Base-by-base conservation (phyloP, 768 basidiomycete genomes). In the Boletus sp. region DNA sequence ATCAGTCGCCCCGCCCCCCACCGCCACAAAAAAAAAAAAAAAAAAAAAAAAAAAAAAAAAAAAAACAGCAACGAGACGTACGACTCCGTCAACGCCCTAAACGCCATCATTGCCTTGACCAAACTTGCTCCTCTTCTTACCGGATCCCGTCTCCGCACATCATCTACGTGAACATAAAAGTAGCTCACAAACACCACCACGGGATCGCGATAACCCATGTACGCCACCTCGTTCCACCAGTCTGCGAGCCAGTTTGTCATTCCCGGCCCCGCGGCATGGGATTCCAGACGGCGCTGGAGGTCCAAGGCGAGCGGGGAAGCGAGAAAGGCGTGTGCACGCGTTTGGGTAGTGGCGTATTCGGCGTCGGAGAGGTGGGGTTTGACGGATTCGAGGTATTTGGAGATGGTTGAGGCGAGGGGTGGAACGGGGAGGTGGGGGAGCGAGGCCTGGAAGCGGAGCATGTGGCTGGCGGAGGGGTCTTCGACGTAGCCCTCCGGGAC, bases 151-250 rank as follows among this genome's bases (percentile, higher is more conserved):
- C 76, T 70, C 23, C 72, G 66, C 42, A 65, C 74, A 64, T 93
- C 90, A 53, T 87, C 81, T 42, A 85, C 69, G 70, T 98, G 95
- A 9, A 94, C 81, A 69, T 91, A 99, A 75, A 88, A 98, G 76
- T 99, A 99, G 79, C 87, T 93, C 64, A 95, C 93, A 59, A 84
- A 89, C 14, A 95, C 89, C 30, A 95, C 87, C 45, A 97, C 90
- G 2, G 94, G 85, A 63, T 96, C 95, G 45, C 91, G 81, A 66
- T 90, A 91, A 7, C 76, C 87, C 87, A 92, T 86, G 68, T 90
- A 91, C 17, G 95, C 95, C 5, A 71, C 82, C 34, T 97, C 92
- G 72, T 98, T 95, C 96, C 96, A 99, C 97, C 97, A 99, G 48
- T 96, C 93, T 44, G 82, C 80, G n/a, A 99, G 78, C 97, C 97